Evolutionary conservation across 176 grass and related monocot species (phyloP).

Genomic region (Hordeum marinum): DNA sequence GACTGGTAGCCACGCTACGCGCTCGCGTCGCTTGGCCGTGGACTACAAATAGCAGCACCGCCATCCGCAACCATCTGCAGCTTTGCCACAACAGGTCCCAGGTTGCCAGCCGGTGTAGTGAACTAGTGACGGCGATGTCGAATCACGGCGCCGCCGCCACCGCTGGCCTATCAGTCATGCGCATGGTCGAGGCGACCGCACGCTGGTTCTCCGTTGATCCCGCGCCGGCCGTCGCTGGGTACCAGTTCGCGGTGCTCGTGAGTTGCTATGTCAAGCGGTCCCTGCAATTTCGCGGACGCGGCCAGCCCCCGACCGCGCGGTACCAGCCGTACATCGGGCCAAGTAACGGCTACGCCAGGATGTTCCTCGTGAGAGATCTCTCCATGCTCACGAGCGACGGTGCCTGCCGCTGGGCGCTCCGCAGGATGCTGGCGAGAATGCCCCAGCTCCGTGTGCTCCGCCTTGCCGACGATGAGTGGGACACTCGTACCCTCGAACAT

Average conservation of each 20-base stretch:
- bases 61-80: no score
- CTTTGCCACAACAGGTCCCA: no score
- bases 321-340: no score
- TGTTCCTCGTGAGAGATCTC: background rate
- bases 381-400: background rate
- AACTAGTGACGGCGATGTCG: no score
- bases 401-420: background rate
- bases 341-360: background rate
- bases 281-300: background rate
- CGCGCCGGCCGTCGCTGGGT: background rate
- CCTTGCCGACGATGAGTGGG: background rate
- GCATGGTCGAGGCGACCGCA: background rate
- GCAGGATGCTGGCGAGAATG: background rate
- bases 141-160: no score
- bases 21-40: no score
- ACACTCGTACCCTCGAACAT: background rate
- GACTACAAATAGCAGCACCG: no score
- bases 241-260: background rate
- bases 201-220: background rate
- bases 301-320: background rate
- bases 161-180: background rate
- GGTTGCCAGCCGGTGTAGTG: no score
- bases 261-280: background rate
- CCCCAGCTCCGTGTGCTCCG: background rate
- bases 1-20: no score